A percentile compares a stretch with the other conserved stretches of the same genome.
Evolutionary conservation across 2,329 filamentous ascomycete species (phyloP).

Genomic region (Paraphaeosphaeria sporulosa): DNA sequence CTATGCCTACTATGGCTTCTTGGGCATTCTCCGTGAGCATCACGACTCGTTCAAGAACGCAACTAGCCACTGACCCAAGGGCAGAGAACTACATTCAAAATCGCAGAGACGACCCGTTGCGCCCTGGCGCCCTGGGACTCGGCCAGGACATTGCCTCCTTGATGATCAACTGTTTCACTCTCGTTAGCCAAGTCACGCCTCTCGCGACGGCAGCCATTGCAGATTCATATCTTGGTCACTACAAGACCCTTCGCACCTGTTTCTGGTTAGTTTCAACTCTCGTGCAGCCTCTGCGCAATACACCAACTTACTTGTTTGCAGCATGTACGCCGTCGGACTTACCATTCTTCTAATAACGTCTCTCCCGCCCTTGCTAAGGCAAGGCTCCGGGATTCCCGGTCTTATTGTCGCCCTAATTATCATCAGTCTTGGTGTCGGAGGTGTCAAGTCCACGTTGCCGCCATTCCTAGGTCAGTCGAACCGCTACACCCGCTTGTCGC

Average conservation of each 20-base stretch:
- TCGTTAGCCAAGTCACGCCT: conserved; percentile 30
- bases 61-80: not conserved
- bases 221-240: conserved; percentile 44
- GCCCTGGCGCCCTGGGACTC: conserved; percentile 28
- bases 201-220: conserved; percentile 37
- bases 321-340: conserved; percentile 14
- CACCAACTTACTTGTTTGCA: not conserved
- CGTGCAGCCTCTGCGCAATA: not conserved
- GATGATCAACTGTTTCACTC: conserved; percentile 49
- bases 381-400: conserved; percentile 9
- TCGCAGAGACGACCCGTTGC: conserved; percentile 32
- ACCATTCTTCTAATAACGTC: conserved; percentile 13
- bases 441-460: conserved; percentile 15
- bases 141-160: conserved; percentile 54
- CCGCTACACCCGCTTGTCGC: not conserved
- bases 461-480: conserved; percentile 14
- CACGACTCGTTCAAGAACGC: not conserved
- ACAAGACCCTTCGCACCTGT: conserved; percentile 36
- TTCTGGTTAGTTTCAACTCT: conserved; percentile 23
- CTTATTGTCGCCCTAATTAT: conserved; percentile 13
- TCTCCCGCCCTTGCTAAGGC: conserved; percentile 5
- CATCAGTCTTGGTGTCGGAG: conserved; percentile 12
- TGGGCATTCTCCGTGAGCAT: not conserved
- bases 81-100: conserved; percentile 49
- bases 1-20: not conserved